A percentile compares a stretch with the other conserved stretches of the same genome.
Evolutionary conservation across 2,329 filamentous ascomycete species (phyloP).

Genomic region (Lasiodiplodia citricola): DNA sequence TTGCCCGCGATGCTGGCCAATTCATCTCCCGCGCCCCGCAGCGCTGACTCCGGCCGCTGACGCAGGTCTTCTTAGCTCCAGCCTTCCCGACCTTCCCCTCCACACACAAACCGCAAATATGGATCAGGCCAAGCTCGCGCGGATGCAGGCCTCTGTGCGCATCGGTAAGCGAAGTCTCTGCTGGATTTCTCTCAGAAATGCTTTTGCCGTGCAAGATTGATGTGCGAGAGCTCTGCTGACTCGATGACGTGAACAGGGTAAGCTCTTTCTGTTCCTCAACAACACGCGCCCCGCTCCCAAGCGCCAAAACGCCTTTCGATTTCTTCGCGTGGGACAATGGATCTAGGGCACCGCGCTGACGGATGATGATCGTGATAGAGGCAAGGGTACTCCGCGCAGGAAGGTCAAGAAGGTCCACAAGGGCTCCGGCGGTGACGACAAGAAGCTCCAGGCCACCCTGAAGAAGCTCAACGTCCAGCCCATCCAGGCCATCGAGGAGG

Average conservation of each 20-base stretch:
- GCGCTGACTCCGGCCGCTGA: conserved; percentile 9
- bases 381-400: conserved; percentile 97
- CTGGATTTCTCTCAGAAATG: not conserved
- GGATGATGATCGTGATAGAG: conserved; percentile 59
- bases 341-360: not conserved
- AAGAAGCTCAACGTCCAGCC: conserved; percentile 99
- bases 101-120: conserved; percentile 43
- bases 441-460: conserved; percentile 95
- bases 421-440: conserved; percentile 93
- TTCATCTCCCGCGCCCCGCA: not conserved
- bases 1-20: conserved; percentile 7
- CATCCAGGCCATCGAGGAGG: conserved; percentile 99
- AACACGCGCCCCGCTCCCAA: conserved; percentile 23
- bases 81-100: conserved; percentile 25
- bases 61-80: conserved; percentile 17
- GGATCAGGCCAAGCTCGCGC: conserved; percentile 53
- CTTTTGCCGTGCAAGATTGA: conserved; percentile 4
- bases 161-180: conserved; percentile 44
- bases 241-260: conserved; percentile 28
- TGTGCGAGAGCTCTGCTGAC: conserved; percentile 25
- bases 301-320: not conserved
- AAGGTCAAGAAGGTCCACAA: conserved; percentile 98
- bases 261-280: conserved; percentile 25
- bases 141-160: conserved; percentile 51
- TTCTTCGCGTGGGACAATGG: not conserved